Evolutionary conservation across 768 basidiomycete species (phyloP).

Genomic region (Cytidiella melzeri): DNA sequence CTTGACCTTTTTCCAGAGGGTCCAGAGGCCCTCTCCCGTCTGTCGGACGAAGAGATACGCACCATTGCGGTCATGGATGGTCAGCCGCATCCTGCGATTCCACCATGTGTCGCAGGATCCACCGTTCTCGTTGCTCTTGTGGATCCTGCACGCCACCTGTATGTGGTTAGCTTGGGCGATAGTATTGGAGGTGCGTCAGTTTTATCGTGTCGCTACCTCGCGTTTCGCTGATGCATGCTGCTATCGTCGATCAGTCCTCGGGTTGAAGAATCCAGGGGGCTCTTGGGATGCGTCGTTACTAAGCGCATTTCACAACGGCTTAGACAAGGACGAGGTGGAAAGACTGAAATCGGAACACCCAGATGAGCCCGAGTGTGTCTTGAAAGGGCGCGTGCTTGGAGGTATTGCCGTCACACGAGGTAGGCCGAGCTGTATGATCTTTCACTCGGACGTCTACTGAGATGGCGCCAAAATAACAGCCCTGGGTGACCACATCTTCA

Average conservation of each 20-base stretch:
- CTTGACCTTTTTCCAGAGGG: slow-evolving; percentile 47
- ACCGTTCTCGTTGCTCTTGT: slow-evolving; percentile 44
- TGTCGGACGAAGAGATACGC: slow-evolving; percentile 51
- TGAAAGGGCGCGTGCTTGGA: slow-evolving; percentile 43
- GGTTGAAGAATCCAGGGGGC: slow-evolving; percentile 26
- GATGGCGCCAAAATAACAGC: slow-evolving; percentile 30
- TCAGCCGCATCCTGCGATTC: slow-evolving; percentile 29
- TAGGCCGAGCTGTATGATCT: slow-evolving; percentile 24
- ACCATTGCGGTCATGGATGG: slow-evolving; percentile 37
- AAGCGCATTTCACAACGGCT: slow-evolving; percentile 47
- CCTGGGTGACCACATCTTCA: slow-evolving; percentile 49
- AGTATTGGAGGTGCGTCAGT: slow-evolving; percentile 41
- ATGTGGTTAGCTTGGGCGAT: slow-evolving; percentile 55
- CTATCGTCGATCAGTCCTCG: slow-evolving; percentile 33
- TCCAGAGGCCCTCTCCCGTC: slow-evolving; percentile 36
- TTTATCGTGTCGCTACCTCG: background rate
- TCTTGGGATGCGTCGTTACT: slow-evolving; percentile 36
- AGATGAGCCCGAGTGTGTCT: slow-evolving; percentile 35
- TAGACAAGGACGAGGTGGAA: slow-evolving; percentile 33
- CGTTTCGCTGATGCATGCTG: background rate
- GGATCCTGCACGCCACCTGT: slow-evolving; percentile 39
- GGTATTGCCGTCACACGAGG: slow-evolving; percentile 54
- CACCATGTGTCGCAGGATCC: slow-evolving; percentile 45
- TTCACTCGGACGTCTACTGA: too few species aligned
- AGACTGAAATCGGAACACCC: slow-evolving; percentile 42